Base-by-base conservation (phyloP, 2,329 filamentous ascomycete genomes). In the Aspergillus aculeatus region DNA sequence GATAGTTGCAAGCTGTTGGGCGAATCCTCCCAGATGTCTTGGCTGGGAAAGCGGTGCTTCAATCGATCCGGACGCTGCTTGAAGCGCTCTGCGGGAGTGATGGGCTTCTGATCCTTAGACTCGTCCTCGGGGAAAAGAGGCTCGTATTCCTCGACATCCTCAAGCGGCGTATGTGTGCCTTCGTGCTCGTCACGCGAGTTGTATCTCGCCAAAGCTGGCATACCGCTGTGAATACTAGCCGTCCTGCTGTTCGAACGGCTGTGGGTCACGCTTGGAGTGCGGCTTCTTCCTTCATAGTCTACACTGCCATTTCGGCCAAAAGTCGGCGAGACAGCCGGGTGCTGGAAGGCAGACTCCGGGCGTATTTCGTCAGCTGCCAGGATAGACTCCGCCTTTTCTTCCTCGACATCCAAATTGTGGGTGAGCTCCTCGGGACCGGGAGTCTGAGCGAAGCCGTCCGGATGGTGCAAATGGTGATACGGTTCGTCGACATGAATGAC, bases 1-100 rank as follows among this genome's bases (percentile, higher is more conserved):
- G 84, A 80, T 52, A 86, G 86, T 69, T 95, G 87, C 55, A 91
- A 82, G 76, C 92, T 96, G 71, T 88, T 89, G 4, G 96, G 95
- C 0, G 92, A 89, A 74, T 99, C 96, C 78, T 99, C 95, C 95
- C 95, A 99, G 47, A 98, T 86, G 73, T 99, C 95, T 73, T 93
- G 90, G 75, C 93, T 97, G 1, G 95, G 95, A 76, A 99, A 99
- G 62, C 89, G 89, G 64, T 86, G 85, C 62, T 83, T 79, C 64
- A 86, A 82, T 57, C 80, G 62, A 44, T 82, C 80, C 5, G 81
- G 78, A 41, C 81, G 79, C 58, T 75, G 77, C 73, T 85, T 86
- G 66, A 86, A 79, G 64, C 82, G 82, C 60, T 86, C 82, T 32
- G 78, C 78, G 32, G 81, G 77, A n/a, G 81, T 81, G 53, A 82